Percentiles rank a stretch among this genome's conserved stretches.
These are phyloP conservation scores for Dicorynia guianensis DNA, from an alignment of 306 rosid species.

Conservation along the genomic window DNA sequence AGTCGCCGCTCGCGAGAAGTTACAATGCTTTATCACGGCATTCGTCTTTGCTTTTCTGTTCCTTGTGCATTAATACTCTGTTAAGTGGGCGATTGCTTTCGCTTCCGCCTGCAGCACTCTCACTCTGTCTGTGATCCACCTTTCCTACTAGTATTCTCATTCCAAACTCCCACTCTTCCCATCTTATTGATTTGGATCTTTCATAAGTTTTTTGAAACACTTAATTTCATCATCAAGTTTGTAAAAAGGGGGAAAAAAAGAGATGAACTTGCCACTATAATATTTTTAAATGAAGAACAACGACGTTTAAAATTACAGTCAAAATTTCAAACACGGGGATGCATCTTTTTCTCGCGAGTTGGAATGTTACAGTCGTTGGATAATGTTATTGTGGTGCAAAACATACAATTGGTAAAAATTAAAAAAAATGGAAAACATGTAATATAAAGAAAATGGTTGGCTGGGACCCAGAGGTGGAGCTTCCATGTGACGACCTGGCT, in stretches of 20 bases:
- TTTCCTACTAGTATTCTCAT: too few relatives aligned
- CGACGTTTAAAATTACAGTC: too few relatives aligned
- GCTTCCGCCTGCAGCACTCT: neutral
- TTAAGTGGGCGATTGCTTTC: neutral
- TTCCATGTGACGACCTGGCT: too few relatives aligned
- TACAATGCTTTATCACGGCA: neutral
- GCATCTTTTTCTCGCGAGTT: neutral
- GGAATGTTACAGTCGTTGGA: neutral
- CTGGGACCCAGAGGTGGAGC: neutral
- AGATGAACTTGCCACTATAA: too few relatives aligned
- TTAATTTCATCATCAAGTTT: too few relatives aligned
- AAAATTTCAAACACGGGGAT: too few relatives aligned
- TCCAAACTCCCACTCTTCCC: too few relatives aligned
- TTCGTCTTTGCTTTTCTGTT: neutral
- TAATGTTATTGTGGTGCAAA: neutral
- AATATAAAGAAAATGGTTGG: neutral
- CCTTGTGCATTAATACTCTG: neutral
- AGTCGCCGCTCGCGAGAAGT: constrained; percentile 31
- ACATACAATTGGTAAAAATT: neutral
- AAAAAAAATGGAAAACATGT: neutral
- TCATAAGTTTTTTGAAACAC: too few relatives aligned
- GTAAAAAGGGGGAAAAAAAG: too few relatives aligned
- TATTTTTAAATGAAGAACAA: too few relatives aligned
- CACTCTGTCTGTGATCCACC: neutral
- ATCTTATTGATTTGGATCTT: too few relatives aligned